Evolutionary conservation across 2,329 filamentous ascomycete species (phyloP).

Genomic region (Cadophora luteo-olivacea): DNA sequence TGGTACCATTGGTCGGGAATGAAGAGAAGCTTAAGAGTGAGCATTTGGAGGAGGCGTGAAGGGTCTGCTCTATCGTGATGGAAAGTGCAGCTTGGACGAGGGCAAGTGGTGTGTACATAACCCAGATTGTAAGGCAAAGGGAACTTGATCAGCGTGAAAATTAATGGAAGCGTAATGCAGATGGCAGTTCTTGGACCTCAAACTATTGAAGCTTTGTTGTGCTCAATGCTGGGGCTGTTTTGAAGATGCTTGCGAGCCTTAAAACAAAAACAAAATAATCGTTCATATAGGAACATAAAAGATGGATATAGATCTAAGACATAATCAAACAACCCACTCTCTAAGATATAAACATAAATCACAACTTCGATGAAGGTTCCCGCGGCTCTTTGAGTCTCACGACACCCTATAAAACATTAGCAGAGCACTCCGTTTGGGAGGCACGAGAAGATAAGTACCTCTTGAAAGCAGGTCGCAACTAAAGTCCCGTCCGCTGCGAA

Average conservation of each 20-base stretch:
- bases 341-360: conserved; percentile 11
- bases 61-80: not conserved
- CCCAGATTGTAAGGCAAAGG: not conserved
- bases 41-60: conserved; percentile 8
- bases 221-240: not conserved
- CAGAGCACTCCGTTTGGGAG: not conserved
- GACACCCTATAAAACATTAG: conserved; percentile 39
- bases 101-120: not conserved
- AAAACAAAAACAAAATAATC: not conserved
- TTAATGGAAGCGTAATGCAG: not conserved
- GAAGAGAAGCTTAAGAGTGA: conserved; percentile 1
- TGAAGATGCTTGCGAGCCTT: not conserved
- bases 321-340: not conserved
- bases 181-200: not conserved
- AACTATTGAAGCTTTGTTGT: not conserved
- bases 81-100: not conserved
- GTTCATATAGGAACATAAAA: not conserved
- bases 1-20: not conserved
- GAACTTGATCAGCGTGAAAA: not conserved
- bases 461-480: conserved; percentile 81
- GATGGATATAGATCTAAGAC: conserved; percentile 5
- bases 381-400: conserved; percentile 40
- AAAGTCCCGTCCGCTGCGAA: conserved; percentile 74
- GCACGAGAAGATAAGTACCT: conserved; percentile 52
- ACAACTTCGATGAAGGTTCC: conserved; percentile 31